Conservation (phyloP, 805 yeast genomes). For the Metschnikowia gelsemii region DNA sequence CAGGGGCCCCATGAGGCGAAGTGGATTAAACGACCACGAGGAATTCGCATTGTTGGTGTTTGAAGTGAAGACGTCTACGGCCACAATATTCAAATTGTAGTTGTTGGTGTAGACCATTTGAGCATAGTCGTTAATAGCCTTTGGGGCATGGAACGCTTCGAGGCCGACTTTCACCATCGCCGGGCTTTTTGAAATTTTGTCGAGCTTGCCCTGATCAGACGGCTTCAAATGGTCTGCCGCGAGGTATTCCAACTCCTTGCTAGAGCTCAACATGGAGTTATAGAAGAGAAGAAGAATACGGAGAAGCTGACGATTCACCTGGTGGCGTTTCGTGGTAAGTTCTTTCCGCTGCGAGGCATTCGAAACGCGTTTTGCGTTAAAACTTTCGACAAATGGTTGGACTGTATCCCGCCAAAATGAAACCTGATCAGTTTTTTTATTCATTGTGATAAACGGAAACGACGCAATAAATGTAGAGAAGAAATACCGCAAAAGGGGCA, state of each 20-base stretch:
- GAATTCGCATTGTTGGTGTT: no score
- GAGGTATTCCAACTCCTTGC: slow-evolving; percentile 52
- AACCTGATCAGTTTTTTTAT: slow-evolving; percentile 45
- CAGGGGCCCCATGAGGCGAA: slow-evolving; percentile 8
- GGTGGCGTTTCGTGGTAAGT: slow-evolving; percentile 59
- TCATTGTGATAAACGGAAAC: slow-evolving; percentile 70
- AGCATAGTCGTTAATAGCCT: slow-evolving; percentile 14
- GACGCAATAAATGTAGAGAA: slow-evolving; percentile 60
- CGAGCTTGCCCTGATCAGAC: slow-evolving; percentile 38
- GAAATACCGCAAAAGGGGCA: slow-evolving; percentile 70
- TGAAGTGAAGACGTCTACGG: slow-evolving; percentile 53
- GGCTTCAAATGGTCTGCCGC: slow-evolving; percentile 33
- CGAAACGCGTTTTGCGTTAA: slow-evolving; percentile 70
- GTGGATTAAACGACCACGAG: slow-evolving; percentile 22
- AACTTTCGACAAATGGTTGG: slow-evolving; percentile 78
- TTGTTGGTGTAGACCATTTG: slow-evolving; percentile 51
- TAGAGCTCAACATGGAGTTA: slow-evolving; percentile 71
- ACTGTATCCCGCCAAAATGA: slow-evolving; percentile 75
- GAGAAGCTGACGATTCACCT: slow-evolving; percentile 59
- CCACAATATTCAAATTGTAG: slow-evolving; percentile 61
- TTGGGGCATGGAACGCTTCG: slow-evolving; percentile 16
- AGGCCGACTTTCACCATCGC: slow-evolving; percentile 15
- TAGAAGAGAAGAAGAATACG: slow-evolving; percentile 64
- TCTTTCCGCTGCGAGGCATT: slow-evolving; percentile 74
- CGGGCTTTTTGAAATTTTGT: slow-evolving; percentile 27